phyloP scores from a whole-genome alignment of 2,329 filamentous ascomycete species.

The Cyphellophora attinorum region DNA sequence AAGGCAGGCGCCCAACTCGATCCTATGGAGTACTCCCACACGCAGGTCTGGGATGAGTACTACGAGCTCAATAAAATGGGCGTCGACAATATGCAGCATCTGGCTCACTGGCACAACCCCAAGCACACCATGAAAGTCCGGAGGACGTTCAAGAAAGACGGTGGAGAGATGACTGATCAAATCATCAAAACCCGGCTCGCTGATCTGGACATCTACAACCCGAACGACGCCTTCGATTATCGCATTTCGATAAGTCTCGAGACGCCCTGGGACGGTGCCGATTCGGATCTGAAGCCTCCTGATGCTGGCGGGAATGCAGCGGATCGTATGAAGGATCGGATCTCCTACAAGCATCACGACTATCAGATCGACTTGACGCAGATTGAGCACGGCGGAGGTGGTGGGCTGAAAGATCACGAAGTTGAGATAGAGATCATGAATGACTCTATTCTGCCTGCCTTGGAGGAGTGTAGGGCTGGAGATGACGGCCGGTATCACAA shows the following conservation, averaged over 20 bases:
- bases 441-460: slow-evolving; percentile 34
- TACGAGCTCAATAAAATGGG: slow-evolving; percentile 59
- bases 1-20: slow-evolving; percentile 22
- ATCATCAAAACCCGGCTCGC: slow-evolving; percentile 87
- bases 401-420: slow-evolving; percentile 36
- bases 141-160: slow-evolving; percentile 54
- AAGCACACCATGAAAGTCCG: slow-evolving; percentile 57
- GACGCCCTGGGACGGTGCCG: slow-evolving; percentile 68
- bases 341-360: slow-evolving; percentile 79
- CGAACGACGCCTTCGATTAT: slow-evolving; percentile 70
- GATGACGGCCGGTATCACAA: slow-evolving; percentile 34
- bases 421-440: slow-evolving; percentile 39
- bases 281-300: slow-evolving; percentile 42
- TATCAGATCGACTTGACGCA: slow-evolving; percentile 93
- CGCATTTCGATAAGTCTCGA: slow-evolving; percentile 92
- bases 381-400: slow-evolving; percentile 50
- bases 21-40: slow-evolving; percentile 67
- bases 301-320: slow-evolving; percentile 16
- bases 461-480: slow-evolving; percentile 28
- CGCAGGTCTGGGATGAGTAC: slow-evolving; percentile 74
- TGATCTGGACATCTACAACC: slow-evolving; percentile 80
- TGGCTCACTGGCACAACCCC: slow-evolving; percentile 51
- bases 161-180: slow-evolving; percentile 59
- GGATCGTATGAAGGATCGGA: slow-evolving; percentile 78
- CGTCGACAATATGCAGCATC: slow-evolving; percentile 52